phyloP scores from a whole-genome alignment of 352 stramenopile species.

The Pythium folliculosum region DNA sequence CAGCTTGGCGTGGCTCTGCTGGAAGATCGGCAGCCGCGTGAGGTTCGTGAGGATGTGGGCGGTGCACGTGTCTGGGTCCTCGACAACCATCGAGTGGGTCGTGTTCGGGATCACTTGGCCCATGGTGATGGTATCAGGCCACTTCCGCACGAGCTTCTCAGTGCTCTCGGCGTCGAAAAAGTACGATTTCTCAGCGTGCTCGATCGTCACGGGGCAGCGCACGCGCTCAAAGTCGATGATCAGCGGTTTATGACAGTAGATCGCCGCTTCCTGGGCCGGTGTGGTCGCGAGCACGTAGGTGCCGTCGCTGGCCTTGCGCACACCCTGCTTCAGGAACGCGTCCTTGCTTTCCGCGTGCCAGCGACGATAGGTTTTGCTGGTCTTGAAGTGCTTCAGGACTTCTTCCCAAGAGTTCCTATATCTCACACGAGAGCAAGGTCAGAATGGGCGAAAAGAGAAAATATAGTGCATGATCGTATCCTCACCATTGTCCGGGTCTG shows the following conservation, averaged over 20 bases:
- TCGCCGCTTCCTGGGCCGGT: slow-evolving; percentile 19
- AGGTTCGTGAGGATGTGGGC: slow-evolving; percentile 38
- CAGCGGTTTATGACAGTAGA: slow-evolving; percentile 24
- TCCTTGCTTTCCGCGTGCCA: slow-evolving; percentile 23
- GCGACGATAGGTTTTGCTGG: slow-evolving; percentile 15
- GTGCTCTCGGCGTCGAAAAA: slow-evolving; percentile 25
- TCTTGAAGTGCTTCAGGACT: slow-evolving; percentile 26
- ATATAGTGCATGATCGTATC: neutral
- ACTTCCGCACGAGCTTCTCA: neutral
- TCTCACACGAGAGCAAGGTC: neutral
- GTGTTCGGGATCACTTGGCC: slow-evolving; percentile 17
- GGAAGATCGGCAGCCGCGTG: slow-evolving; percentile 14
- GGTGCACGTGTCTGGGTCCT: slow-evolving; percentile 31
- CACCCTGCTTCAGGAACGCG: slow-evolving; percentile 22
- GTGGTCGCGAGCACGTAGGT: slow-evolving; percentile 22
- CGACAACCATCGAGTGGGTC: slow-evolving; percentile 29
- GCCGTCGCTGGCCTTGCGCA: slow-evolving; percentile 12
- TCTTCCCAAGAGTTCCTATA: slow-evolving; percentile 28
- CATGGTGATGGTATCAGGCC: slow-evolving; percentile 13
- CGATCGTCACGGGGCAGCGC: slow-evolving; percentile 16
- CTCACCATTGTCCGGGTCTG: slow-evolving; percentile 20
- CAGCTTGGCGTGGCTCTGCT: slow-evolving; percentile 4
- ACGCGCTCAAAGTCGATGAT: slow-evolving; percentile 13
- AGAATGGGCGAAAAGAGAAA: neutral
- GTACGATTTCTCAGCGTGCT: slow-evolving; percentile 16